Evolutionary conservation across 2,329 filamentous ascomycete species (phyloP), one percentile per base, ranked within the genome.

Genomic region (Nemania sp.): DNA sequence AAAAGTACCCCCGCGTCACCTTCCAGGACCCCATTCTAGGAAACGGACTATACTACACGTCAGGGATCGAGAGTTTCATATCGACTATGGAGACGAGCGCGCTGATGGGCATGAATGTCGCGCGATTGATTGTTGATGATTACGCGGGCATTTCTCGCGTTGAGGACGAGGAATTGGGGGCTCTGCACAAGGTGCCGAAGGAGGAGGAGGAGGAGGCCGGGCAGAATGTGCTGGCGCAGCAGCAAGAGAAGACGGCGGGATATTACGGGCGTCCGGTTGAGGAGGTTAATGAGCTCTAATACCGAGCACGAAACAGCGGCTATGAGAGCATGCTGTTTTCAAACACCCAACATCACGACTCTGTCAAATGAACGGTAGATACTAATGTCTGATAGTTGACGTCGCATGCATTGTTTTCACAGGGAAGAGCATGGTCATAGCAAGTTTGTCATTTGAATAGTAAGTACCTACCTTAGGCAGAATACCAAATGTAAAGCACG

Each of bases 31-130:
- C 87, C 3, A 76, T 86, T 58, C 69, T 97, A 3, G 85, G 83
- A 5, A 72, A 80, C 6, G 82, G 83, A 0, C 65, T 93, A 12
- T 94, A 85, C 71, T 88, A 88, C 67, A 88, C 85, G 0, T 84
- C 83, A 9, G 85, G 83, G 2, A 95, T 97, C 37, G 93, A 97
- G 73, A 88, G 88, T 62, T 97, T 99, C 69, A 95, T 97, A 62
- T 94, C 89, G 8, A 96, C 91, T 0, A 97, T 99, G 94, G 94
- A 99, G 77, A 97, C 94, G 6, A 96, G 86, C 69, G 89, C 90
- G 1, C 72, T 97, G 62, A 94, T 94, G 84, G 94, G 94, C 0
- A 90, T 82, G 80, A 94, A 94, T 67, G 86, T 94, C 17, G 90
- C 90, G 7, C 80, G 78, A 59, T 73, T 94, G 49, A 77, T 93